Percentiles rank a stretch among this genome's conserved stretches.
These are phyloP conservation scores for Auxenochlorella protothecoides DNA, from an alignment of 139 green algal genomes.

Conservation along the genomic window DNA sequence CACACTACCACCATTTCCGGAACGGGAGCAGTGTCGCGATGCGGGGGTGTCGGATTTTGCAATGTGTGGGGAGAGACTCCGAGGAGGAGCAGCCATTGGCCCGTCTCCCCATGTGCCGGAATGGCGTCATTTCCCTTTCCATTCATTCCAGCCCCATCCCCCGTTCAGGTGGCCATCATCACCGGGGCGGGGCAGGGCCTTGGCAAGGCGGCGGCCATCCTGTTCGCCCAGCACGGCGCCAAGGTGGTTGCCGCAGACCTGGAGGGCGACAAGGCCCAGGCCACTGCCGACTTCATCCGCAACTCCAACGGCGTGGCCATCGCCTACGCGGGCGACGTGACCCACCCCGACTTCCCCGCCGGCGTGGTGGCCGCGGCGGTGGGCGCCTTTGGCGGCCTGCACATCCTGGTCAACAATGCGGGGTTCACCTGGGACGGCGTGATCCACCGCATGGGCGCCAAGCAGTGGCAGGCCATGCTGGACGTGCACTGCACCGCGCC, in stretches of 20 bases:
- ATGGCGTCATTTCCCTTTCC: too few relatives aligned
- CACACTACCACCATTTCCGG: too few relatives aligned
- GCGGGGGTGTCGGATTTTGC: too few relatives aligned
- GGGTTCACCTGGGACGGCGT: slow-evolving; percentile 85
- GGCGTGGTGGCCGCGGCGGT: slow-evolving; percentile 41
- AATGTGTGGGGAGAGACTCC: too few relatives aligned
- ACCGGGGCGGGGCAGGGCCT: slow-evolving; percentile 71
- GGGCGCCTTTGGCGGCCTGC: slow-evolving; percentile 39
- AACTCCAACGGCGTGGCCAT: slow-evolving; percentile 18
- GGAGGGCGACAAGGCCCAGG: slow-evolving; percentile 41
- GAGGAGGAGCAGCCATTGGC: too few relatives aligned
- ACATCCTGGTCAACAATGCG: slow-evolving; percentile 64
- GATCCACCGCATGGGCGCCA: slow-evolving; percentile 63
- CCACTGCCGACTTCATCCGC: slow-evolving; percentile 33
- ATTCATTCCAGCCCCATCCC: too few relatives aligned
- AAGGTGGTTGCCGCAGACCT: slow-evolving; percentile 59
- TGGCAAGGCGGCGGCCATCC: slow-evolving; percentile 48
- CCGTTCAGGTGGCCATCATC: slow-evolving; percentile 52
- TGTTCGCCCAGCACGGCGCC: slow-evolving; percentile 61
- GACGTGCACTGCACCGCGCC: slow-evolving; percentile 71
- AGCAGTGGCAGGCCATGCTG: slow-evolving; percentile 78
- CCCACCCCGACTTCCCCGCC: slow-evolving; percentile 32
- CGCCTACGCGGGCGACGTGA: slow-evolving; percentile 54
- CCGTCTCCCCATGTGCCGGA: too few relatives aligned
- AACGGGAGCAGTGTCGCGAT: too few relatives aligned